These are phyloP conservation scores for Astragalus glycyphyllos DNA, from an alignment of 306 rosid species.

Conservation along the genomic window DNA sequence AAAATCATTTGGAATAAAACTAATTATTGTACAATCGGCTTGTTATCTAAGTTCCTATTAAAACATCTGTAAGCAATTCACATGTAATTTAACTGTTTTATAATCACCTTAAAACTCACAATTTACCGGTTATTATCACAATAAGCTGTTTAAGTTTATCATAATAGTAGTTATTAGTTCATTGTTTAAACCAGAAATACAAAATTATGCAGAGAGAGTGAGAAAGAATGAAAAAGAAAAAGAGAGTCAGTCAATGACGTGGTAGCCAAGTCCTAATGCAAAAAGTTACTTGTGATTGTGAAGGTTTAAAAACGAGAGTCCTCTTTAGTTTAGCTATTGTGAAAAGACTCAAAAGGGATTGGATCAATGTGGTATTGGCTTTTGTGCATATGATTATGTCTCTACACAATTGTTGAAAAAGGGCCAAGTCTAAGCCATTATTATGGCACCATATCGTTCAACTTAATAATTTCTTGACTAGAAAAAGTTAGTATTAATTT, in stretches of 20 bases:
- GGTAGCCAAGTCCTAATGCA: not conserved
- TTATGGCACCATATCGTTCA: conserved; percentile 21
- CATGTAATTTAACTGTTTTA: not conserved
- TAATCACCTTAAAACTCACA: not conserved
- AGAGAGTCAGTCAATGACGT: conserved; percentile 21
- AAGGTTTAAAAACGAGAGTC: conserved; percentile 11
- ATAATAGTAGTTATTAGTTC: not conserved
- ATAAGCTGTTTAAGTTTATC: no score
- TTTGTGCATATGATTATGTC: conserved; percentile 54
- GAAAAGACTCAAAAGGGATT: conserved; percentile 51
- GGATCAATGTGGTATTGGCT: conserved; percentile 44
- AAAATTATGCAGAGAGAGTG: not conserved
- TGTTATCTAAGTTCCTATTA: not conserved
- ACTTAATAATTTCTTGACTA: conserved; percentile 8
- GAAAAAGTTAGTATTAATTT: not conserved
- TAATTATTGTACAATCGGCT: not conserved
- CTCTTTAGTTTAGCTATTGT: conserved; percentile 41
- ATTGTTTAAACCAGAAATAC: not conserved
- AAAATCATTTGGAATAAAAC: no score
- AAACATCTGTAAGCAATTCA: not conserved
- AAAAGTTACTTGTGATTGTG: conserved; percentile 3
- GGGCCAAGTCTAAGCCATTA: not conserved
- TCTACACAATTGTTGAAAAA: conserved; percentile 28
- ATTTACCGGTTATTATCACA: not conserved
- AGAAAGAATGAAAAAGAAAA: conserved; percentile 10